phyloP scores from a whole-genome alignment of 129 eudicot species.

The Centella asiatica region DNA sequence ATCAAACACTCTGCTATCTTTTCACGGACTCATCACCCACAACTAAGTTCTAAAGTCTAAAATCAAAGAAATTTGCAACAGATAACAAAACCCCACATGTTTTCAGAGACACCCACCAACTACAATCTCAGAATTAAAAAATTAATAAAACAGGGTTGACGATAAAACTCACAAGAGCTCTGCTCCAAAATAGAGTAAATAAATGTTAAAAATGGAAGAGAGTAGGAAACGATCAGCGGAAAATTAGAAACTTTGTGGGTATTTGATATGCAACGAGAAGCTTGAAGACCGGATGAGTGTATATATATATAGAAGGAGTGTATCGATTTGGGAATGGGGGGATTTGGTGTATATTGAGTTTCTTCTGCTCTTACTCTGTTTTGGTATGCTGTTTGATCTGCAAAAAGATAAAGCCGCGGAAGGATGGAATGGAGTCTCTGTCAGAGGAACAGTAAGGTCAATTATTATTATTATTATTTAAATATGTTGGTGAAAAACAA shows the following conservation, averaged over 20 bases:
- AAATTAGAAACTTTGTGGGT: not conserved
- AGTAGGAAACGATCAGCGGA: slow-evolving; percentile 3
- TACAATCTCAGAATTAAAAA: slow-evolving; percentile 4
- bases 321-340: slow-evolving; percentile 8
- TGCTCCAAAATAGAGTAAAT: not conserved
- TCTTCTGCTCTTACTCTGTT: not conserved
- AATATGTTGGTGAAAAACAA: too few species aligned
- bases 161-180: not conserved
- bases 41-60: slow-evolving; percentile 7
- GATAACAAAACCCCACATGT: slow-evolving; percentile 7
- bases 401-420: slow-evolving; percentile 24
- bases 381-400: slow-evolving; percentile 17
- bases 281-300: slow-evolving; percentile 2
- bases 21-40: slow-evolving; percentile 3
- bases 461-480: too few species aligned
- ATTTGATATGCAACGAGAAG: not conserved
- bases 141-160: not conserved
- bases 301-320: slow-evolving; percentile 14
- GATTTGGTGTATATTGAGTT: slow-evolving; percentile 27
- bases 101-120: not conserved
- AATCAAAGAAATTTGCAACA: not conserved
- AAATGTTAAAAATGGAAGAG: not conserved
- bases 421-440: slow-evolving; percentile 24
- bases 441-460: too few species aligned
- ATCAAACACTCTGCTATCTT: slow-evolving; percentile 1